phyloP scores from a whole-genome alignment of 495 filamentous ascomycete species.

The Xylaria nigripes region DNA sequence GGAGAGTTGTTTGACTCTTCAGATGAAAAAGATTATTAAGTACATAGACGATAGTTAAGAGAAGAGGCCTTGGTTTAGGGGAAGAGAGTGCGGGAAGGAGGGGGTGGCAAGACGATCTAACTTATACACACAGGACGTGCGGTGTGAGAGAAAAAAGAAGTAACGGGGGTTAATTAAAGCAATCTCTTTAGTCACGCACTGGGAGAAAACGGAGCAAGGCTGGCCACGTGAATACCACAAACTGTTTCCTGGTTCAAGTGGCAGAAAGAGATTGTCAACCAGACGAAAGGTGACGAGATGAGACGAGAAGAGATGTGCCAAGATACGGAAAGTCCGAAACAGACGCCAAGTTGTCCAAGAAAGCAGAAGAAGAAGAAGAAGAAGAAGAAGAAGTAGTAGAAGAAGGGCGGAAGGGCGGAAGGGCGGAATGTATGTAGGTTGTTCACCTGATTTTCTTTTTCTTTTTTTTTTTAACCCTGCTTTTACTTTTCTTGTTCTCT shows the following conservation, averaged over 20 bases:
- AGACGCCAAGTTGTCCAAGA: constrained; percentile 5
- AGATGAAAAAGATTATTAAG: background rate
- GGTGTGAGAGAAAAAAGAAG: background rate
- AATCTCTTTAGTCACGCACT: background rate
- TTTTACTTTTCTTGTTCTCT: background rate
- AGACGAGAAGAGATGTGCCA: background rate
- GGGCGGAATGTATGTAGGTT: no score
- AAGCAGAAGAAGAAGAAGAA: no score
- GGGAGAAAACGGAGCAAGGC: background rate
- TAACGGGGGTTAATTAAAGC: background rate
- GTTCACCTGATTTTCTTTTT: no score
- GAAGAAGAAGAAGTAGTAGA: no score
- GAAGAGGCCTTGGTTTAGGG: background rate
- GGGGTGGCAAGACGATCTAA: background rate
- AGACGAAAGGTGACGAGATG: background rate
- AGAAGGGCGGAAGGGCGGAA: no score
- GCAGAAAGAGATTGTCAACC: background rate
- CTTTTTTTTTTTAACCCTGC: background rate
- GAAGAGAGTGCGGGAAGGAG: background rate
- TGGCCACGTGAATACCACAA: background rate
- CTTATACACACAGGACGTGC: constrained; percentile 7
- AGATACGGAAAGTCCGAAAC: background rate
- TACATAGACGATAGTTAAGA: background rate
- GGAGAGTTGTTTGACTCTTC: background rate
- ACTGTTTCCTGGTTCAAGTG: background rate